Evolutionary conservation across 495 filamentous ascomycete genomes (phyloP).

Genomic region (Neurospora cerealis): DNA sequence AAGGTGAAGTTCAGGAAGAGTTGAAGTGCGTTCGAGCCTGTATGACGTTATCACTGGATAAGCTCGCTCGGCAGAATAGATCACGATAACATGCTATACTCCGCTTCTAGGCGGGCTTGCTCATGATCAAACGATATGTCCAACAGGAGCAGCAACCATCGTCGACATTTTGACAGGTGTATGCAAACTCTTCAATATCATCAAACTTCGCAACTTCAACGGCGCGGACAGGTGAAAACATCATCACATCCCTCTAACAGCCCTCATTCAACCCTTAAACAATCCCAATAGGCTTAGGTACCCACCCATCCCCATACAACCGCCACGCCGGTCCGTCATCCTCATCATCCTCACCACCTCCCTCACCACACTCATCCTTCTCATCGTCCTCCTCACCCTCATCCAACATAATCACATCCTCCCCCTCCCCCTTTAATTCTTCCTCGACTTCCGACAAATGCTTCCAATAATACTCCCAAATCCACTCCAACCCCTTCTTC

Average conservation of each 20-base stretch:
- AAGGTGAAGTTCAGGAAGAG: not conserved
- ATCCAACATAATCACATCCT: not conserved
- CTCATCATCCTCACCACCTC: not conserved
- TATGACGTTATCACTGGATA: not conserved
- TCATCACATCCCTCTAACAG: not conserved
- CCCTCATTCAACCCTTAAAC: conserved; percentile 17
- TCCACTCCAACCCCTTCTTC: conserved; percentile 64
- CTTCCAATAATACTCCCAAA: conserved; percentile 82
- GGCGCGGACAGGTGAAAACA: not conserved
- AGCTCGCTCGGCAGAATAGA: not conserved
- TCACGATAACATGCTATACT: not conserved
- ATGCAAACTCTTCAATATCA: not conserved
- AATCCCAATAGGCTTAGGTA: conserved; percentile 52
- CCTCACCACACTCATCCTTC: conserved; percentile 6
- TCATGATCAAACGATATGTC: not conserved
- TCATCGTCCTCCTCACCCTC: conserved; percentile 4
- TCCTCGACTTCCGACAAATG: conserved; percentile 23
- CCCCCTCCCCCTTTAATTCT: not conserved
- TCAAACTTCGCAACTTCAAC: not conserved
- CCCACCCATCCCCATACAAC: conserved; percentile 45
- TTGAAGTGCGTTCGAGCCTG: not conserved
- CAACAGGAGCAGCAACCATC: too few species aligned
- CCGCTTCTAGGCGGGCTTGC: not conserved
- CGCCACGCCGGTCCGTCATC: conserved; percentile 34
- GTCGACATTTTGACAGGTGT: not conserved